Base-by-base conservation (phyloP, 2,329 filamentous ascomycete species). In the Lasiodiplodia gonubiensis region DNA sequence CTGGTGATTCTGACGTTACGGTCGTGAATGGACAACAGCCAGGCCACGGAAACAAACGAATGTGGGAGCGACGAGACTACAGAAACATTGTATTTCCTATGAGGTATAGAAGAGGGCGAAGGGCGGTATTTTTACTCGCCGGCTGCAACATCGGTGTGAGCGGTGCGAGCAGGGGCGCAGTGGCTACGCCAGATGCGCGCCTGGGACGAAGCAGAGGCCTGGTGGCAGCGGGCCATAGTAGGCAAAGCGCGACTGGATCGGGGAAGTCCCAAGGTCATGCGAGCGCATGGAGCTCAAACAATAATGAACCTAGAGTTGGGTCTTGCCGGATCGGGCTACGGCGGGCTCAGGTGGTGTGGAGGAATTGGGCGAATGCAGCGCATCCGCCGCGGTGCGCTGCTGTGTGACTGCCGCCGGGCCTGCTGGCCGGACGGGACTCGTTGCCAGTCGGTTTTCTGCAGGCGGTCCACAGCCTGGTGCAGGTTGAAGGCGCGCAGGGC, bases 201-300 rank as follows among this genome's bases (percentile, higher is more conserved):
- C 14, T n/a, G 42, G 25, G 18, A n/a, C 42, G 18, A n/a, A 25
- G 59, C 25, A 35, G n/a, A 51, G 42, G 59, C 59, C 59, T 33
- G 42, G 21, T 35, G 11, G 27, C 23, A 48, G 25, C 11, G 18
- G 46, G 42, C 59, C 30, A 23, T 16, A 63, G 11, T 37, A 25
- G 59, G 59, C 23, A 61, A 63, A 46, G 18, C n/a, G 18, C 42
- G 21, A 10, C 21, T 25, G 2, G 33, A 57, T 23, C 18, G 35
- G 53, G 53, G n/a, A 57, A 57, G 30, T 16, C 11, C n/a, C 30
- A n/a, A 30, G 59, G 59, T 63, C 59, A 63, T 63, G 59, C 59
- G 59, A 63, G 59, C 59, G 42, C 42, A 30, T 21, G 39, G 59
- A 63, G 59, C 42, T 51, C 35, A 18, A 63, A 27, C 59, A 48